These are phyloP conservation scores for Rhodotorula paludigena DNA, from an alignment of 768 basidiomycete species.

Conservation along the genomic window DNA sequence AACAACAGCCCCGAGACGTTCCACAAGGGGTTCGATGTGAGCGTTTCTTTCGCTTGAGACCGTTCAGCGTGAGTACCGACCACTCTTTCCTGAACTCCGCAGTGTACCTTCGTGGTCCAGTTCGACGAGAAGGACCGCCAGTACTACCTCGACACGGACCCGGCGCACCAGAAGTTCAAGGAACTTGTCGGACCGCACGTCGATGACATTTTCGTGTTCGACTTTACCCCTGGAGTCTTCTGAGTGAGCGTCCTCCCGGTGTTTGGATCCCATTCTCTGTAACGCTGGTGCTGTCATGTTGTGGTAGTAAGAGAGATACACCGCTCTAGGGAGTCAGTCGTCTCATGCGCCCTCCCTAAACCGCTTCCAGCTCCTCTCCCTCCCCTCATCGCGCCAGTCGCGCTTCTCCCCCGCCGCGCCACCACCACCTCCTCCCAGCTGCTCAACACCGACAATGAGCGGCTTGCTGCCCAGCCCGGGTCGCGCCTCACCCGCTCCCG, in stretches of 20 bases:
- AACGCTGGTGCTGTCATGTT: too few species aligned
- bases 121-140: slow-evolving; percentile 40
- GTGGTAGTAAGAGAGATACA: not conserved
- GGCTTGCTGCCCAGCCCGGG: slow-evolving; percentile 24
- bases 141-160: slow-evolving; percentile 43
- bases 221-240: slow-evolving; percentile 18
- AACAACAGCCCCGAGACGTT: slow-evolving; percentile 42
- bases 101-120: slow-evolving; percentile 25
- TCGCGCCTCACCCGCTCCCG: slow-evolving; percentile 3
- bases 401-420: slow-evolving; percentile 13
- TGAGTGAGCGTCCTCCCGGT: too few species aligned
- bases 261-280: too few species aligned
- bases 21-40: slow-evolving; percentile 44
- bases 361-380: slow-evolving; percentile 28
- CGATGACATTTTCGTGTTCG: slow-evolving; percentile 26
- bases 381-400: slow-evolving; percentile 31
- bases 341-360: slow-evolving; percentile 10
- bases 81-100: not conserved
- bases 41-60: not conserved
- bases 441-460: slow-evolving; percentile 21
- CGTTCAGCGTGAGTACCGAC: too few species aligned
- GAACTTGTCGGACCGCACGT: slow-evolving; percentile 5
- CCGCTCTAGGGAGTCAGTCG: not conserved
- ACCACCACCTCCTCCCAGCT: slow-evolving; percentile 13
- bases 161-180: slow-evolving; percentile 44